Conservation (phyloP, 768 basidiomycete species). For the Tulasnella sp. region DNA sequence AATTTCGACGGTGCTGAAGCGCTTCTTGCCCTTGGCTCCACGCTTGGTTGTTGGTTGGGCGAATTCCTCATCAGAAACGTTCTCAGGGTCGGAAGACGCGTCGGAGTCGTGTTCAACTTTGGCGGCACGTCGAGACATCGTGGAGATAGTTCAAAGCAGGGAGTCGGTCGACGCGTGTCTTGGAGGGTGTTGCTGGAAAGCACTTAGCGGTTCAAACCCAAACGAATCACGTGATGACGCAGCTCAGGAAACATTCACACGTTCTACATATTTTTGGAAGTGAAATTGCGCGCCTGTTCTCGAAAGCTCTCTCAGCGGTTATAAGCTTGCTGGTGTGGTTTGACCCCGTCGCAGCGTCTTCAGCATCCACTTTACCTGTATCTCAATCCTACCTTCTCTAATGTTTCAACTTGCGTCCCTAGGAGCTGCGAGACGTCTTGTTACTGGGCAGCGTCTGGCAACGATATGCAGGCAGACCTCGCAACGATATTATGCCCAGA, state of each 20-base stretch:
- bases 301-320: not conserved
- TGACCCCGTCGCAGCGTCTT: not conserved
- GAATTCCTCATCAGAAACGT: constrained; percentile 27
- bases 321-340: not conserved
- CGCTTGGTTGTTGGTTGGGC: constrained; percentile 35
- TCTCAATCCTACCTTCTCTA: not conserved
- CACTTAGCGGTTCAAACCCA: not conserved
- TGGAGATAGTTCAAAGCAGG: not conserved
- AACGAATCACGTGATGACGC: not conserved
- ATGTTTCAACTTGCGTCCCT: not conserved
- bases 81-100: constrained; percentile 27
- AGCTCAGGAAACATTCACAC: not conserved
- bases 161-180: not conserved
- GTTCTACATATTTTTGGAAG: not conserved
- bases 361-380: not conserved
- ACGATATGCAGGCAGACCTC: not conserved
- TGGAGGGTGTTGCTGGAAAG: not conserved
- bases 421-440: not conserved
- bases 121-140: not conserved
- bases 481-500: constrained; percentile 19
- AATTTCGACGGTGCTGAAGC: constrained; percentile 28
- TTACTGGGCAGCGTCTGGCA: not conserved
- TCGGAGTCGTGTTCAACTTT: constrained; percentile 23
- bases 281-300: constrained; percentile 3
- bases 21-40: constrained; percentile 33